These are phyloP conservation scores for Eucalyptus paniculata DNA, from an alignment of 345 rosid genomes.

Conservation along the genomic window DNA sequence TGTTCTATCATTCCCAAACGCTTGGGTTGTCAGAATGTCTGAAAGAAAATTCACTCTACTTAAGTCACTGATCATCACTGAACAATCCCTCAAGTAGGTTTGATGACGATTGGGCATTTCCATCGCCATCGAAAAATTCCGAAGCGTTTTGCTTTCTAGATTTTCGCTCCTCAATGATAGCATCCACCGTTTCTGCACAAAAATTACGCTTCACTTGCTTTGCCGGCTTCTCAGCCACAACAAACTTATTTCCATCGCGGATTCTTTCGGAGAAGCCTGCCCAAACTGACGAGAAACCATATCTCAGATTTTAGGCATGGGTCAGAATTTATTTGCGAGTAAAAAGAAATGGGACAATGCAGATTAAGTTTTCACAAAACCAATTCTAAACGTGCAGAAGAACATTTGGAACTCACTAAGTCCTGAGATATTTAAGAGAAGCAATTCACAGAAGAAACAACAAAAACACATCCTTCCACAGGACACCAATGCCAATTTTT, in stretches of 20 bases:
- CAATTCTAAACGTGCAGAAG: neutral
- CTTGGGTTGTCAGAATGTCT: neutral
- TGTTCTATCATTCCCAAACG: neutral
- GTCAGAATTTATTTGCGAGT: neutral
- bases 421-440: neutral
- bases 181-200: slow-evolving; percentile 56
- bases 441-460: neutral
- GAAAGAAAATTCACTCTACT: neutral
- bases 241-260: slow-evolving; percentile 77
- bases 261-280: slow-evolving; percentile 82
- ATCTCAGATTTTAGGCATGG: neutral
- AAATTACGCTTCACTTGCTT: slow-evolving; percentile 45
- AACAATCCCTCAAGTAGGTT: slow-evolving; percentile 52
- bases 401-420: neutral
- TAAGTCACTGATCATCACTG: slow-evolving; percentile 7
- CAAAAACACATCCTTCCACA: neutral
- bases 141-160: slow-evolving; percentile 41
- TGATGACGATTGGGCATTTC: slow-evolving; percentile 25
- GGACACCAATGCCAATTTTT: neutral
- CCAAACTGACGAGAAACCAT: slow-evolving; percentile 50
- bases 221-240: slow-evolving; percentile 61
- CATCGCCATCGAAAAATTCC: slow-evolving; percentile 54
- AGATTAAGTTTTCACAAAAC: neutral
- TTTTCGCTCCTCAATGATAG: slow-evolving; percentile 54
- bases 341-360: neutral